A percentile compares a stretch with the other conserved stretches of the same genome.
These are phyloP conservation scores for Aurifilum marmelostoma DNA, from an alignment of 2,329 filamentous ascomycete genomes.

Conservation along the genomic window DNA sequence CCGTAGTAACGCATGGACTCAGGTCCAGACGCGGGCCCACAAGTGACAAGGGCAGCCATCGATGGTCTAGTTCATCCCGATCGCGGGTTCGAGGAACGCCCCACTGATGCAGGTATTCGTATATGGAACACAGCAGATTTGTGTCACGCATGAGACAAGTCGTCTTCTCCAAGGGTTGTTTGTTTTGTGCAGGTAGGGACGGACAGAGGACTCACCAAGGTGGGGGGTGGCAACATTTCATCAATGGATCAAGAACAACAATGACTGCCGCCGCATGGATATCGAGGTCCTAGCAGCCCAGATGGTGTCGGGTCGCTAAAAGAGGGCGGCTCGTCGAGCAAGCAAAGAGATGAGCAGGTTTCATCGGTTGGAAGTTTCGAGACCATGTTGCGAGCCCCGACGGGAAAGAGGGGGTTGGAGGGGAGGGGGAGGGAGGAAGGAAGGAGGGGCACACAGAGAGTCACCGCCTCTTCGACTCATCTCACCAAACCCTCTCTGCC, in stretches of 20 bases:
- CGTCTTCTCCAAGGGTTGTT: background rate
- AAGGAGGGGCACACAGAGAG: background rate
- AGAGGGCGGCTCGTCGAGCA: background rate
- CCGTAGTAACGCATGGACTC: background rate
- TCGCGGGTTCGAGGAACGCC: background rate
- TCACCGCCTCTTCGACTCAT: background rate
- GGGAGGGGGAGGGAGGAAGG: background rate
- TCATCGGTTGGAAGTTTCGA: background rate
- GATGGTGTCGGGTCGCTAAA: background rate
- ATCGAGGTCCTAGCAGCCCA: background rate
- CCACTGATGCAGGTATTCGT: background rate
- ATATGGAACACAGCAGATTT: background rate
- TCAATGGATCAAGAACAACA: background rate
- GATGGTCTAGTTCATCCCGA: background rate
- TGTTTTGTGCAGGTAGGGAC: background rate
- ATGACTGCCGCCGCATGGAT: background rate
- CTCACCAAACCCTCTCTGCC: too few species aligned
- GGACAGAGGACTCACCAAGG: background rate
- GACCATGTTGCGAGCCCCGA: background rate
- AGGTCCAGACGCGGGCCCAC: conserved; percentile 1
- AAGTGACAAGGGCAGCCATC: background rate
- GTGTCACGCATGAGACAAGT: background rate
- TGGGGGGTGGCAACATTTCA: background rate
- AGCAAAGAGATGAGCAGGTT: background rate
- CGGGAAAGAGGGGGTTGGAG: background rate